Percentiles rank a stretch among this genome's conserved stretches.
These are phyloP conservation scores for Colletotrichum tamarilloi DNA, from an alignment of 2,329 filamentous ascomycete genomes.

Conservation along the genomic window DNA sequence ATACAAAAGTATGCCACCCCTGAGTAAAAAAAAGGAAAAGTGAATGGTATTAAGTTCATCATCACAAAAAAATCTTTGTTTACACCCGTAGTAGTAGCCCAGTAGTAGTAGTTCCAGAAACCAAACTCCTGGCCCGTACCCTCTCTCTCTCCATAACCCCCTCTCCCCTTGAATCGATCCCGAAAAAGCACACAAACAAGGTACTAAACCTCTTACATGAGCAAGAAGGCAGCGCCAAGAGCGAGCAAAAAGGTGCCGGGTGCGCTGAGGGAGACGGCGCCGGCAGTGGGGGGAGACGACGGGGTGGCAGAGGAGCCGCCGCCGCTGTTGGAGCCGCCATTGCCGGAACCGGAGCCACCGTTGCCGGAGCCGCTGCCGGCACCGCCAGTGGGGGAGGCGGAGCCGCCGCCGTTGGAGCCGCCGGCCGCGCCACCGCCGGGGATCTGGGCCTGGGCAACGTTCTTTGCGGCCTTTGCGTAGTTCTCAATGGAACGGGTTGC, in stretches of 20 bases:
- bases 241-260: conserved; percentile 56
- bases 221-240: conserved; percentile 55
- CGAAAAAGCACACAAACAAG: background rate
- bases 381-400: conserved; percentile 37
- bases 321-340: conserved; percentile 26
- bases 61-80: conserved; percentile 1
- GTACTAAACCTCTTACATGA: conserved; percentile 44
- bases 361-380: conserved; percentile 26
- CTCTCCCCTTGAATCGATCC: background rate
- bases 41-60: conserved; percentile 36
- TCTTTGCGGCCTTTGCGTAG: conserved; percentile 55
- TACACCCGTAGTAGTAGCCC: conserved; percentile 24
- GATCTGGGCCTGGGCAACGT: conserved; percentile 40
- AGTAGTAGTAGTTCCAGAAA: background rate
- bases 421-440: conserved; percentile 36
- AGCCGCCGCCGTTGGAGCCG: conserved; percentile 33
- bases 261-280: conserved; percentile 48
- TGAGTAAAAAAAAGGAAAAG: conserved; percentile 21
- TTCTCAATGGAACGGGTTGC: conserved; percentile 60
- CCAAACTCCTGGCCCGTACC: conserved; percentile 16
- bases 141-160: background rate
- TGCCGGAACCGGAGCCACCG: conserved; percentile 36
- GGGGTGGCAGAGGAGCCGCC: conserved; percentile 24
- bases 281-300: conserved; percentile 33
- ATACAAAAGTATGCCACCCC: background rate